phyloP scores from a whole-genome alignment of 73 alveolate genomes.

The Paramecium tetraurelia region DNA sequence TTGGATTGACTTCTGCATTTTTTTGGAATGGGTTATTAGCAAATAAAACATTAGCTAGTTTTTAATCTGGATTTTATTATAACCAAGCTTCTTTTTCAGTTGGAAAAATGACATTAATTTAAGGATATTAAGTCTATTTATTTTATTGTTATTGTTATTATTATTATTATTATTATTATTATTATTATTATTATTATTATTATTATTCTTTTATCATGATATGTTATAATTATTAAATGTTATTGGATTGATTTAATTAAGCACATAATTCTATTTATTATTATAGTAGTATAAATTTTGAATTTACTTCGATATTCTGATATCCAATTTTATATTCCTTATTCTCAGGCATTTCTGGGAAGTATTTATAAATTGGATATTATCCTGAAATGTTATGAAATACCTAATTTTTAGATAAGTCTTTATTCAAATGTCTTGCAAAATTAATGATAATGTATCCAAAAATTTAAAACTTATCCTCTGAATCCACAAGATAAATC shows the following conservation, averaged over 20 bases:
- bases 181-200: not conserved
- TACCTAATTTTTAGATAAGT: conserved; percentile 22
- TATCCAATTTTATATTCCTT: conserved; percentile 1
- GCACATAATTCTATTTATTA: conserved; percentile 19
- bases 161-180: not conserved
- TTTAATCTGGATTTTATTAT: conserved; percentile 12
- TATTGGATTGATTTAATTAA: not conserved
- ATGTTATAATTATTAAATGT: not conserved
- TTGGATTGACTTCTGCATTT: not conserved
- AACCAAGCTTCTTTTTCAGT: conserved; percentile 33
- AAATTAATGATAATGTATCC: not conserved
- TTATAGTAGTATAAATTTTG: not conserved
- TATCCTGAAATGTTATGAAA: conserved; percentile 42
- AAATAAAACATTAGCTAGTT: conserved; percentile 16
- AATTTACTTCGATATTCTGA: not conserved
- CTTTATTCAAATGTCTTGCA: conserved; percentile 22
- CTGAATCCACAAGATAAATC: not conserved
- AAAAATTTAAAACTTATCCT: not conserved
- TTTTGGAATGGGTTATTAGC: conserved; percentile 38
- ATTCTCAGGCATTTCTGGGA: not conserved
- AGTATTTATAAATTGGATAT: conserved; percentile 12
- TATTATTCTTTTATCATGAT: not conserved
- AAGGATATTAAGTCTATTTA: not conserved
- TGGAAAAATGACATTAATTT: conserved; percentile 9
- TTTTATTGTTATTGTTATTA: not conserved